These are phyloP conservation scores for Testicularia cyperi DNA, from an alignment of 1,284 basidiomycete genomes.

Conservation along the genomic window DNA sequence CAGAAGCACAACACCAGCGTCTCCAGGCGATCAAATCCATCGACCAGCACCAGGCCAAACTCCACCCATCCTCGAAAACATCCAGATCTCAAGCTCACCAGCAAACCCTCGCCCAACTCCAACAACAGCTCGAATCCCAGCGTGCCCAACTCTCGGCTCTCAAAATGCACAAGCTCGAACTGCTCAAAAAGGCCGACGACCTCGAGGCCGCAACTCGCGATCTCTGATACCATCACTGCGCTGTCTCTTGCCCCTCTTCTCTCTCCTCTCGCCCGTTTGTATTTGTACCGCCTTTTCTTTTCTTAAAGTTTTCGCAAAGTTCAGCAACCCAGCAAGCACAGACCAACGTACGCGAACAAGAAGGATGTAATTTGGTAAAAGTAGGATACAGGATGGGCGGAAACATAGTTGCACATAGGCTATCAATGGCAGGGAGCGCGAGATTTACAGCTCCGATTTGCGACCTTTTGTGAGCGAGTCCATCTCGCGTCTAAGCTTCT, in stretches of 20 bases:
- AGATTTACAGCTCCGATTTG: too few species aligned
- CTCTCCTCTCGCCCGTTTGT: too few species aligned
- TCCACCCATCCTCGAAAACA: conserved; percentile 7
- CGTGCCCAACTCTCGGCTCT: background rate
- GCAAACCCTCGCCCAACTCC: too few species aligned
- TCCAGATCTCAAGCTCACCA: too few species aligned
- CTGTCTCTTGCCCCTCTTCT: background rate
- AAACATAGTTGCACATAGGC: too few species aligned
- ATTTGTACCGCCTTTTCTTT: background rate
- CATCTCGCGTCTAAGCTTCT: background rate
- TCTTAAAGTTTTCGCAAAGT: conserved; percentile 1
- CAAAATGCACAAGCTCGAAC: conserved; percentile 4
- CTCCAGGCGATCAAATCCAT: conserved; percentile 22
- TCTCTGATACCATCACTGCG: background rate
- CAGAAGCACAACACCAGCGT: conserved; percentile 21
- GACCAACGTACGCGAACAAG: too few species aligned
- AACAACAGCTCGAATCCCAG: conserved; percentile 2
- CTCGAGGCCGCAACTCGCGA: conserved; percentile 6
- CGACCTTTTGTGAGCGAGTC: background rate
- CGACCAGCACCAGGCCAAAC: conserved; percentile 22
- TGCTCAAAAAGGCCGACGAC: conserved; percentile 16
- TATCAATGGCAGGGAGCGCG: too few species aligned
- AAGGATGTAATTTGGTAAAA: too few species aligned
- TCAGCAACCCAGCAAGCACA: background rate
- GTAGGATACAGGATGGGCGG: too few species aligned